A percentile compares a stretch with the other conserved stretches of the same genome.
Conservation (phyloP, 352 stramenopile species). For the Phytophthora capsici region DNA sequence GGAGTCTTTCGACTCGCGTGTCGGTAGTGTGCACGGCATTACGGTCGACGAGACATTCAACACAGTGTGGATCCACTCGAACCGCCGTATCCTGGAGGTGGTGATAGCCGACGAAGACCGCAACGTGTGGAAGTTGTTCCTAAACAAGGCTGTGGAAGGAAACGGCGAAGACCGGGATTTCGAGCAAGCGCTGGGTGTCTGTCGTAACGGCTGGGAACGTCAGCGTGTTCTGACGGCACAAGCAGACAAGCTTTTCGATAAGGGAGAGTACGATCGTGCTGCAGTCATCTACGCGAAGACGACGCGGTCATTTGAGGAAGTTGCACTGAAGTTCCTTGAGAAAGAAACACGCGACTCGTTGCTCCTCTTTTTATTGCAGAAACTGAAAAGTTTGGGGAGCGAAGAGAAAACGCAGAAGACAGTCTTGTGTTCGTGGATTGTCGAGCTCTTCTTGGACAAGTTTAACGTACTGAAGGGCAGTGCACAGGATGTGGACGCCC, state of each 20-base stretch:
- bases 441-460: constrained; percentile 93
- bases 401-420: constrained; percentile 93
- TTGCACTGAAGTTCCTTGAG: constrained; percentile 93
- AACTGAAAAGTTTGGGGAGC: constrained; percentile 79
- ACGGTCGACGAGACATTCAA: constrained; percentile 80
- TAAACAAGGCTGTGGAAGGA: constrained; percentile 87
- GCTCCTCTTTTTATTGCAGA: constrained; percentile 89
- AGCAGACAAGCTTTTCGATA: constrained; percentile 92
- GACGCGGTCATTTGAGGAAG: constrained; percentile 90
- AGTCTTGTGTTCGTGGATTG: constrained; percentile 93
- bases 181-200: constrained; percentile 87
- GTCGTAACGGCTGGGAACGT: constrained; percentile 79
- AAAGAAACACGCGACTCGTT: constrained; percentile 83
- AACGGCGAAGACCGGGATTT: constrained; percentile 85
- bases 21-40: constrained; percentile 74
- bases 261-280: constrained; percentile 84
- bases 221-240: constrained; percentile 90
- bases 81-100: constrained; percentile 80
- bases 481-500: constrained; percentile 84
- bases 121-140: constrained; percentile 92
- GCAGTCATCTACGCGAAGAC: constrained; percentile 92
- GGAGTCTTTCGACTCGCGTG: constrained; percentile 78
- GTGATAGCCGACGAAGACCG: constrained; percentile 89
- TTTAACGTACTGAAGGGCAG: constrained; percentile 88
- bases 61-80: constrained; percentile 85